phyloP scores from a whole-genome alignment of 768 basidiomycete genomes.

The Gloeophyllum trabeum region DNA sequence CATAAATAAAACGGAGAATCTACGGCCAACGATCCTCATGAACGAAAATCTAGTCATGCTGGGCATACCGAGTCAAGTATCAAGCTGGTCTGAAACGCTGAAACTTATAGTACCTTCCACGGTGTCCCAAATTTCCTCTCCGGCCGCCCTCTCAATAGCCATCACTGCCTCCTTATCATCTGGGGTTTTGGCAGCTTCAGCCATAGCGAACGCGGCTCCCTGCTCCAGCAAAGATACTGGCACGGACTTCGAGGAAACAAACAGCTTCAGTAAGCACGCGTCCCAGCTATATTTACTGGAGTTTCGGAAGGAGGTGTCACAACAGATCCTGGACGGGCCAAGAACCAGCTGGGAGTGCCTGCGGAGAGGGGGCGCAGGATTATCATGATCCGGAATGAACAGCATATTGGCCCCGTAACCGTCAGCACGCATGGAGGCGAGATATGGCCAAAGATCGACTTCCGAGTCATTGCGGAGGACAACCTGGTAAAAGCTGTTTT shows the following conservation, averaged over 20 bases:
- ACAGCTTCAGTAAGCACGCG: constrained; percentile 45
- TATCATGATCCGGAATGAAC: constrained; percentile 35
- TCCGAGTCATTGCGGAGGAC: constrained; percentile 38
- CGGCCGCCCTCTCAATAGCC: neutral
- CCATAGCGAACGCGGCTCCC: too few relatives aligned
- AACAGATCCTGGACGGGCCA: too few relatives aligned
- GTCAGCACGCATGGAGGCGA: constrained; percentile 49
- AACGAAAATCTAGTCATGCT: too few relatives aligned
- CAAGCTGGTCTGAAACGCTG: too few relatives aligned
- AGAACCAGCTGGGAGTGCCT: constrained; percentile 28
- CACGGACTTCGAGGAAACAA: constrained; percentile 40
- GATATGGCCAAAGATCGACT: constrained; percentile 49
- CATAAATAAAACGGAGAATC: too few relatives aligned
- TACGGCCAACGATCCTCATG: too few relatives aligned
- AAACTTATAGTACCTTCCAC: too few relatives aligned
- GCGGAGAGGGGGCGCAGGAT: constrained; percentile 30
- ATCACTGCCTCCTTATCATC: neutral
- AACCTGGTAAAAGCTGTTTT: constrained; percentile 32
- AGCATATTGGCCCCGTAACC: constrained; percentile 41
- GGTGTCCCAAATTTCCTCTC: constrained; percentile 19
- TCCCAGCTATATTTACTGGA: too few relatives aligned
- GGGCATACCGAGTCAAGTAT: too few relatives aligned
- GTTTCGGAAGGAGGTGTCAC: too few relatives aligned
- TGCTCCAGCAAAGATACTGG: constrained; percentile 40
- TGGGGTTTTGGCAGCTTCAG: too few relatives aligned